These are phyloP conservation scores for Ceratocystis cacaofunesta DNA, from an alignment of 2,329 filamentous ascomycete genomes.

Conservation along the genomic window DNA sequence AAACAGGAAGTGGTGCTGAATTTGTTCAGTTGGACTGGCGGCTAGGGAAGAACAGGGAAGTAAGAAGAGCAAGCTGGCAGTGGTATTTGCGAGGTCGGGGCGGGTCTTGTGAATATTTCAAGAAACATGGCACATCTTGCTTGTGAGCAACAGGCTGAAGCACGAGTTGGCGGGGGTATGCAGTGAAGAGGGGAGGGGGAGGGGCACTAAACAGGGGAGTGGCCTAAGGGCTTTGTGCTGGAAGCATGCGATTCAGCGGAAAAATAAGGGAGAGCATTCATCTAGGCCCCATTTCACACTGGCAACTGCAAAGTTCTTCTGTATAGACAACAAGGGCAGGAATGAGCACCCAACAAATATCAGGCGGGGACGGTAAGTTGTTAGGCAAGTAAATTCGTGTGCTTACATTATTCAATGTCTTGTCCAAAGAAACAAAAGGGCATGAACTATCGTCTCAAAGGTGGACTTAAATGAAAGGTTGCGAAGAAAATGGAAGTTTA, in stretches of 20 bases:
- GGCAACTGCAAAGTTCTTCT: background rate
- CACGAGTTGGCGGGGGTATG: conserved; percentile 6
- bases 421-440: background rate
- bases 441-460: background rate
- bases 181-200: background rate
- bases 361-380: background rate
- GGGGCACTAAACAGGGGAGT: background rate
- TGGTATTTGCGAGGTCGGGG: conserved; percentile 14
- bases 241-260: background rate
- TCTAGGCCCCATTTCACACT: background rate
- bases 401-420: conserved; percentile 1
- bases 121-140: background rate
- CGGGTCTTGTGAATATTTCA: conserved; percentile 14
- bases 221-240: background rate
- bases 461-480: background rate
- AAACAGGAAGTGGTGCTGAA: background rate
- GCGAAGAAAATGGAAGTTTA: background rate
- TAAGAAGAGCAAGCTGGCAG: background rate
- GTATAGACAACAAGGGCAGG: background rate
- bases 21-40: conserved; percentile 3
- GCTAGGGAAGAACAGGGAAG: background rate
- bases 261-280: background rate
- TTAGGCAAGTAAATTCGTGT: background rate
- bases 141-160: background rate
- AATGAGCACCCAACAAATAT: conserved; percentile 1